phyloP scores from a whole-genome alignment of 345 rosid species.

The Lenwebbia sp. region DNA sequence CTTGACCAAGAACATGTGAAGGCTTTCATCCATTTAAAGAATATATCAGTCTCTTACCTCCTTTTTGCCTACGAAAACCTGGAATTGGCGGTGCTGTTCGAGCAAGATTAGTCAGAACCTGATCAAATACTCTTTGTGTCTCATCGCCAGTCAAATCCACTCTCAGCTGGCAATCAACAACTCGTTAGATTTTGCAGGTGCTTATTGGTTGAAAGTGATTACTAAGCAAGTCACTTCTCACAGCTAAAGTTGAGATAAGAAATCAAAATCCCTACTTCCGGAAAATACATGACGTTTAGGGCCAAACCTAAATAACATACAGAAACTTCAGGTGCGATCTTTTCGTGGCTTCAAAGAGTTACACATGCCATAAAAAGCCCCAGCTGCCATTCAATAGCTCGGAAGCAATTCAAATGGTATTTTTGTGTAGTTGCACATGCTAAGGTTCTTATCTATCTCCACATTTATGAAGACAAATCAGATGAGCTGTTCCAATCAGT shows the following conservation, averaged over 20 bases:
- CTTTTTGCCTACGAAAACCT: constrained; percentile 55
- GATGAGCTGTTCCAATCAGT: not conserved
- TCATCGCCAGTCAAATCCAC: constrained; percentile 44
- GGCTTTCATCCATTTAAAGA: not conserved
- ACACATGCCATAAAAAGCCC: not conserved
- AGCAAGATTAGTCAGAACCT: constrained; percentile 40
- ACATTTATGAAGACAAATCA: not conserved
- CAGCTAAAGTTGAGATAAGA: not conserved
- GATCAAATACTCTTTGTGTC: constrained; percentile 37
- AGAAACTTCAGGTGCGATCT: not conserved
- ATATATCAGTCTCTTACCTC: constrained; percentile 27
- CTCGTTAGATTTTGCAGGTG: not conserved
- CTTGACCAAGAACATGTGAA: not conserved
- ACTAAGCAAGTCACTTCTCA: not conserved
- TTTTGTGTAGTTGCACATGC: not conserved
- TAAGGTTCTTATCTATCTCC: not conserved
- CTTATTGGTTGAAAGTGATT: not conserved
- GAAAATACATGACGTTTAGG: not conserved
- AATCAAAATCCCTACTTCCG: not conserved
- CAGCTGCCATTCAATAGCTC: not conserved
- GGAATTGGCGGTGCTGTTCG: constrained; percentile 52
- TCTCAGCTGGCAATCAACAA: constrained; percentile 26
- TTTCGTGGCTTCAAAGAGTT: not conserved
- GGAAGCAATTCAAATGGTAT: not conserved
- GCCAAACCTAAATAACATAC: not conserved